phyloP scores from a whole-genome alignment of 228 moss, liverwort and hornwort genomes.

The Sphagnum fallax region DNA sequence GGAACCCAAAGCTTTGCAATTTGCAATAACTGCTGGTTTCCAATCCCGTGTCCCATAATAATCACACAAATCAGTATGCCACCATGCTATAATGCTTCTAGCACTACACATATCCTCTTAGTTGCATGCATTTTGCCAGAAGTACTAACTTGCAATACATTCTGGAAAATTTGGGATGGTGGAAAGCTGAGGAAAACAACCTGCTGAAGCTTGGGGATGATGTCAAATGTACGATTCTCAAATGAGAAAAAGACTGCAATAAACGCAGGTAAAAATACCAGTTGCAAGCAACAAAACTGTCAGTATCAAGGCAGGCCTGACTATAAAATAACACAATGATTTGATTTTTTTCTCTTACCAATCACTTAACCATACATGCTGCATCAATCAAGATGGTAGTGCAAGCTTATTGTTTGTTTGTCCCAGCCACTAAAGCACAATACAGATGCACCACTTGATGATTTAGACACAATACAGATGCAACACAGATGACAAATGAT shows the following conservation, averaged over 20 bases:
- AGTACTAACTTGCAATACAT: neutral
- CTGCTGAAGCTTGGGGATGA: slow-evolving; percentile 78
- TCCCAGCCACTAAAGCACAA: no score
- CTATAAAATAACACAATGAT: neutral
- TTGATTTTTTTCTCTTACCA: neutral
- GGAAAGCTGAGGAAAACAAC: slow-evolving; percentile 15
- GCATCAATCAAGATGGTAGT: neutral
- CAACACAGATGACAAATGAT: neutral
- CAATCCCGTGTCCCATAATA: slow-evolving; percentile 46
- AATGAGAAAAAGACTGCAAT: slow-evolving; percentile 68
- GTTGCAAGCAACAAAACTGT: slow-evolving; percentile 29
- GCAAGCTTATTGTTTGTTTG: no score
- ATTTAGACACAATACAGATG: neutral
- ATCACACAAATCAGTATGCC: neutral
- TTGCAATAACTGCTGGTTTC: slow-evolving; percentile 59
- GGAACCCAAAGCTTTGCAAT: slow-evolving; percentile 96
- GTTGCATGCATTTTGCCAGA: neutral
- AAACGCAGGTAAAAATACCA: slow-evolving; percentile 76
- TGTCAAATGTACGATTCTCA: slow-evolving; percentile 55
- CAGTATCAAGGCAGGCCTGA: neutral
- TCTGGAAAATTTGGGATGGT: neutral
- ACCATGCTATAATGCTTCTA: neutral
- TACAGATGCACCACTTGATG: no score
- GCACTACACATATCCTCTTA: neutral
- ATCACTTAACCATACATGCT: neutral